These are phyloP conservation scores for Narthecium ossifragum DNA, from an alignment of 106 monocot genomes.

Conservation along the genomic window DNA sequence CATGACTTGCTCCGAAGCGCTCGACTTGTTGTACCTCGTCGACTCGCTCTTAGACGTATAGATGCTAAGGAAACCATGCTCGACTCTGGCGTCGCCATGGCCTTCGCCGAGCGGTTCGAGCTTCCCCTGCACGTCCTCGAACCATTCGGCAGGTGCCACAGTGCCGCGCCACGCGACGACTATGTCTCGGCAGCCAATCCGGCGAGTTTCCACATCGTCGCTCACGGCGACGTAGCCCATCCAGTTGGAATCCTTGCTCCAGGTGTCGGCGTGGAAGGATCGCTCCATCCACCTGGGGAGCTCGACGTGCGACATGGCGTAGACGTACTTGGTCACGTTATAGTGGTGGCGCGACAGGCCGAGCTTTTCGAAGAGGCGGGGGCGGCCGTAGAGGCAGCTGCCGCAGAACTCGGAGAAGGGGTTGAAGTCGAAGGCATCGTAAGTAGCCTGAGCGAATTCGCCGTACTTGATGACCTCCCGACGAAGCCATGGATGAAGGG, in stretches of 20 bases:
- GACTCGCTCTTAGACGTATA: conserved; percentile 49
- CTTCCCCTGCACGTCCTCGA: conserved; percentile 38
- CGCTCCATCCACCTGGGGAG: conserved; percentile 41
- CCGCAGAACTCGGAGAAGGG: conserved; percentile 40
- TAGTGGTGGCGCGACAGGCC: conserved; percentile 37
- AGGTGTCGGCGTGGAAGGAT: conserved; percentile 28
- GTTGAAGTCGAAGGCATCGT: conserved; percentile 72
- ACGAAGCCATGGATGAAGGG: conserved; percentile 68
- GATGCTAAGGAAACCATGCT: conserved; percentile 53
- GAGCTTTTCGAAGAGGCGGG: conserved; percentile 28
- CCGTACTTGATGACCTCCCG: conserved; percentile 71
- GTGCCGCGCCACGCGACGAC: conserved; percentile 75
- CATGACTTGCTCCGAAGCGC: conserved; percentile 72
- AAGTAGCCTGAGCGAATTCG: conserved; percentile 69
- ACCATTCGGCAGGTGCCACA: conserved; percentile 40
- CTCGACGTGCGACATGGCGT: conserved; percentile 54
- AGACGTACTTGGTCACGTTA: conserved; percentile 44
- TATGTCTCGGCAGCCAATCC: conserved; percentile 50
- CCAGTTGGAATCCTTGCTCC: conserved; percentile 72
- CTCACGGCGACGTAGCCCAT: conserved; percentile 73
- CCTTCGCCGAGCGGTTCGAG: conserved; percentile 19
- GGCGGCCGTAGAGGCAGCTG: conserved; percentile 38
- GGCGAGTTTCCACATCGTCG: conserved; percentile 35
- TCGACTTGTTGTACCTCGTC: conserved; percentile 42
- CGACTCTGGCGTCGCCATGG: conserved; percentile 24